phyloP scores from a whole-genome alignment of 2,329 filamentous ascomycete genomes.

The Microcera coccophila region DNA sequence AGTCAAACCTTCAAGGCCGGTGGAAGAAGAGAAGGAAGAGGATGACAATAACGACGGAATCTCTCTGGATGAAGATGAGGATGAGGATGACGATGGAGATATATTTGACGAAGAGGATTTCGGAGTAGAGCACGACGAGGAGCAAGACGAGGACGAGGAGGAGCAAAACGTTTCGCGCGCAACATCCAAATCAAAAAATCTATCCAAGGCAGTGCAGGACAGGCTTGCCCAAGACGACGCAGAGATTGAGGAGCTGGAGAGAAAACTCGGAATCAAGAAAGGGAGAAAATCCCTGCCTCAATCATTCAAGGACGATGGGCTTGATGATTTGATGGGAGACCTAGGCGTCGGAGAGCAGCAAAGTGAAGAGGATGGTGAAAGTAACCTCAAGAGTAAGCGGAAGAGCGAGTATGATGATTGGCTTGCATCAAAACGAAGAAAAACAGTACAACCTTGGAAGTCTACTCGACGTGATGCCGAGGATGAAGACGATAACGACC shows the following conservation, averaged over 20 bases:
- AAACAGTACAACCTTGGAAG: conserved; percentile 32
- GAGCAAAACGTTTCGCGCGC: conserved; percentile 9
- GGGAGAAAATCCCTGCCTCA: conserved; percentile 70
- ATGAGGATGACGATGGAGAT: conserved; percentile 28
- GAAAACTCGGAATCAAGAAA: conserved; percentile 76
- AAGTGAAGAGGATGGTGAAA: conserved; percentile 51
- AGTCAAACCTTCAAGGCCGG: conserved; percentile 1
- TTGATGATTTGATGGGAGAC: conserved; percentile 73
- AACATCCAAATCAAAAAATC: conserved; percentile 24
- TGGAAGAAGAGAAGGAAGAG: conserved; percentile 15
- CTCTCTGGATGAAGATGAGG: conserved; percentile 14
- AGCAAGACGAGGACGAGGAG: conserved; percentile 24
- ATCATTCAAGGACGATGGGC: conserved; percentile 74
- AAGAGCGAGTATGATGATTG: conserved; percentile 57
- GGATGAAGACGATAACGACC: conserved; percentile 19
- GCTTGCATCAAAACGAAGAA: conserved; percentile 55
- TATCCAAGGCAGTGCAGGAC: conserved; percentile 38
- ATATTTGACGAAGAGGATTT: conserved; percentile 17
- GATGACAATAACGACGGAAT: conserved; percentile 14
- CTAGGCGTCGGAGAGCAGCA: conserved; percentile 41
- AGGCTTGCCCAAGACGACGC: conserved; percentile 75
- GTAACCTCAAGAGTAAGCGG: conserved; percentile 51
- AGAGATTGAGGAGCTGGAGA: conserved; percentile 83
- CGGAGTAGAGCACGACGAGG: conserved; percentile 21
- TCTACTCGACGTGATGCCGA: conserved; percentile 11